phyloP scores from a whole-genome alignment of 257 asterid species.

The Fraxinus anomala region DNA sequence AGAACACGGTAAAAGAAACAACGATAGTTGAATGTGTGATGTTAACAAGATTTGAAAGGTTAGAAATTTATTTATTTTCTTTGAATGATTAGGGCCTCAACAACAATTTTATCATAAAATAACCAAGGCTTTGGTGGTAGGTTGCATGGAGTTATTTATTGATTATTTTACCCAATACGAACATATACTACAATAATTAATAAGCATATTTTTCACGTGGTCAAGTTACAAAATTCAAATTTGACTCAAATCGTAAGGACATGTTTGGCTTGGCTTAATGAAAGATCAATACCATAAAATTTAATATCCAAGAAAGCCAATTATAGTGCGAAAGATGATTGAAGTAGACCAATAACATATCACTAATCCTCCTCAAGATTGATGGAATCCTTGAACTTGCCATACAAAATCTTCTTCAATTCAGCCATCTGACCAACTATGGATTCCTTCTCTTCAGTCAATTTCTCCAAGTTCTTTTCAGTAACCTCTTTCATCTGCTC shows the following conservation, averaged over 20 bases:
- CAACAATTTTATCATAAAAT: not conserved
- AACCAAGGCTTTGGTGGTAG: not conserved
- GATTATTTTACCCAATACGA: not conserved
- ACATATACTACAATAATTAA: too few relatives aligned
- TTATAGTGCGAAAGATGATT: not conserved
- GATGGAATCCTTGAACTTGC: slow-evolving; percentile 83
- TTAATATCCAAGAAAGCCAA: not conserved
- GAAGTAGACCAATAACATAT: not conserved
- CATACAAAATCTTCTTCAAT: slow-evolving; percentile 75
- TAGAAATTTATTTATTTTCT: not conserved
- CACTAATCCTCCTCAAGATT: slow-evolving; percentile 85
- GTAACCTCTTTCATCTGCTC: slow-evolving; percentile 74
- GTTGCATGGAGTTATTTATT: not conserved
- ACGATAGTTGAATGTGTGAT: not conserved
- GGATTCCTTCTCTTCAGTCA: slow-evolving; percentile 74
- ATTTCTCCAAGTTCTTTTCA: slow-evolving; percentile 65
- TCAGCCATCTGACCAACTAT: slow-evolving; percentile 73
- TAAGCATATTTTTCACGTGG: not conserved
- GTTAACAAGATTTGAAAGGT: not conserved
- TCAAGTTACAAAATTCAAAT: not conserved
- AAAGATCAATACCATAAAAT: not conserved
- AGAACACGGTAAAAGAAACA: too few relatives aligned
- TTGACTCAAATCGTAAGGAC: not conserved
- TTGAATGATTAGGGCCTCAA: not conserved
- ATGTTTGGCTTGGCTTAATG: not conserved